phyloP scores from a whole-genome alignment of 805 yeast species.

The Candida chilensis region DNA sequence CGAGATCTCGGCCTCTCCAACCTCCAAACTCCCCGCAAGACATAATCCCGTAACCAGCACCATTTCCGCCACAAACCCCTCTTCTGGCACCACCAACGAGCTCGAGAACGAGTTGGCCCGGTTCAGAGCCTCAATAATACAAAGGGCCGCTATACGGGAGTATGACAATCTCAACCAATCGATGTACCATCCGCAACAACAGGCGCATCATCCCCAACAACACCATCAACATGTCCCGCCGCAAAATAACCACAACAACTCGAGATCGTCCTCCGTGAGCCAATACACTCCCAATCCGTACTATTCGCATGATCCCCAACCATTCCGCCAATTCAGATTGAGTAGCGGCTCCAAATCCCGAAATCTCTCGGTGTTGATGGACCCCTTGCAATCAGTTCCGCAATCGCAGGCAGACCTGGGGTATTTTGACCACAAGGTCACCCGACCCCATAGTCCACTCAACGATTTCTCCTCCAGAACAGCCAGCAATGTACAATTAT shows the following conservation, averaged over 20 bases:
- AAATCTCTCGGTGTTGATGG: constrained; percentile 26
- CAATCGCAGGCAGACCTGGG: not conserved
- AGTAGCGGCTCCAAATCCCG: constrained; percentile 18
- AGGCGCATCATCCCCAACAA: constrained; percentile 1
- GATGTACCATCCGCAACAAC: constrained; percentile 4
- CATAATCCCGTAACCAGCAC: constrained; percentile 2
- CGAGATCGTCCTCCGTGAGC: not conserved
- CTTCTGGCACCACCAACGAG: constrained; percentile 6
- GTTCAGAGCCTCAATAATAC: constrained; percentile 12
- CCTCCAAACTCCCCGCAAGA: constrained; percentile 3
- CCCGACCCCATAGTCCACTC: no score
- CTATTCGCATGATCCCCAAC: constrained; percentile 6
- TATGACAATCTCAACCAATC: constrained; percentile 3
- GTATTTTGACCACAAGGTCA: no score
- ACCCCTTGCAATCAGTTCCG: constrained; percentile 16
- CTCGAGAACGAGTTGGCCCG: constrained; percentile 10
- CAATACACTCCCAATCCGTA: constrained; percentile 4
- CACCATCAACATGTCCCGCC: constrained; percentile 6
- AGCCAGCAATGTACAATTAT: no score
- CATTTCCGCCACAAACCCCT: constrained; percentile 2
- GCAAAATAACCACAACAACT: constrained; percentile 3
- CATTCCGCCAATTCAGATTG: constrained; percentile 24
- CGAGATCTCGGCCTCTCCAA: constrained; percentile 7
- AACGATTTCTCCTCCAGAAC: no score
- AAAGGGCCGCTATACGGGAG: constrained; percentile 12